A percentile compares a stretch with the other conserved stretches of the same genome.
Conservation (phyloP, 116 monocot genomes). For the Phalaenopsis hybrid region DNA sequence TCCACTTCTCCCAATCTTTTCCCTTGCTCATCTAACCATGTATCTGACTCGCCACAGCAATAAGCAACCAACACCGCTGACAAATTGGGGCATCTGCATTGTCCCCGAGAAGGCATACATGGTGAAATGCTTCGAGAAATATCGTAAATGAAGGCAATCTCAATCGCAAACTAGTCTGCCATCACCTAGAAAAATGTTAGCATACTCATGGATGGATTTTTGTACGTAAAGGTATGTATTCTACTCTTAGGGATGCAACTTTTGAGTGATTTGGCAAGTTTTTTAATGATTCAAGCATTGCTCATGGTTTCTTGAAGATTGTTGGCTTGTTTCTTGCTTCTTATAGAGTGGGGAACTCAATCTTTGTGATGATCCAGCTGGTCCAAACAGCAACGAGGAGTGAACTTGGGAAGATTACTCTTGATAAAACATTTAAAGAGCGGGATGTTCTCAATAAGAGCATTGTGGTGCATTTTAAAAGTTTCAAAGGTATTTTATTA, state of each 20-base stretch:
- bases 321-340: slow-evolving; percentile 82
- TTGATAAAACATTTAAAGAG: slow-evolving; percentile 86
- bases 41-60: slow-evolving; percentile 21
- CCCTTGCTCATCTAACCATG: background rate
- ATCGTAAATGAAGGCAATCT: slow-evolving; percentile 67
- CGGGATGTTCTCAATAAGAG: slow-evolving; percentile 81
- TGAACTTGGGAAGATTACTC: slow-evolving; percentile 88
- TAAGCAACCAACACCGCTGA: slow-evolving; percentile 30
- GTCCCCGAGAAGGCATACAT: slow-evolving; percentile 81
- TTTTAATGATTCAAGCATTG: background rate
- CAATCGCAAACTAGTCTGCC: slow-evolving; percentile 82
- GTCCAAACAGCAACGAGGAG: slow-evolving; percentile 97
- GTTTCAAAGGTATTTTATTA: background rate
- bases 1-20: background rate
- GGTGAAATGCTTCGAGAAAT: slow-evolving; percentile 83
- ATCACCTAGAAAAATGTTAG: slow-evolving; percentile 93
- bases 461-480: slow-evolving; percentile 57
- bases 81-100: slow-evolving; percentile 83
- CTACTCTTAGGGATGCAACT: background rate
- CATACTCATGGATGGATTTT: slow-evolving; percentile 78
- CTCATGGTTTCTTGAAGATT: slow-evolving; percentile 39
- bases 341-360: slow-evolving; percentile 88
- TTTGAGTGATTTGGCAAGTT: background rate
- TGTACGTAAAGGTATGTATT: slow-evolving; percentile 69
- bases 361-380: slow-evolving; percentile 72